phyloP scores from a whole-genome alignment of 2,329 filamentous ascomycete species.

The Cladosporium sp. region DNA sequence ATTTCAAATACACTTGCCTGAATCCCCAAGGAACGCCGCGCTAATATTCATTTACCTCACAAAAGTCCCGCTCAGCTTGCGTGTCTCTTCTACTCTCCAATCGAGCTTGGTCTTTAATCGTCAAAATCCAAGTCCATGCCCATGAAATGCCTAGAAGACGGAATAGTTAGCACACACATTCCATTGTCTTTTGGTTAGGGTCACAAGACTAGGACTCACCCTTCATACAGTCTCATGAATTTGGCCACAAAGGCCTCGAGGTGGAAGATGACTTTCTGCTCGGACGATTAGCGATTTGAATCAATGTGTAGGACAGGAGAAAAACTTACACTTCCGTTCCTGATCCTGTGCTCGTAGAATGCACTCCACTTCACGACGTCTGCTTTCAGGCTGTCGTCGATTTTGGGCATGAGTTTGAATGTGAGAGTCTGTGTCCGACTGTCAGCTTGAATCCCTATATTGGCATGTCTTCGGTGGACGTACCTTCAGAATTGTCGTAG shows the following conservation, averaged over 20 bases:
- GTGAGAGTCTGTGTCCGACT: slow-evolving; percentile 62
- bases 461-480: not conserved
- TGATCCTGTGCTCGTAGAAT: slow-evolving; percentile 94
- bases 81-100: too few species aligned
- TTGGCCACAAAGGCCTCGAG: slow-evolving; percentile 97
- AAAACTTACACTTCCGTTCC: slow-evolving; percentile 64
- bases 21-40: too few species aligned
- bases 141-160: slow-evolving; percentile 68
- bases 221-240: slow-evolving; percentile 95
- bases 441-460: not conserved
- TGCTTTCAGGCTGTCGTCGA: slow-evolving; percentile 84
- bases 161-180: too few species aligned
- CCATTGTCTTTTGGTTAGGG: too few species aligned
- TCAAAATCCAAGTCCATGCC: slow-evolving; percentile 65
- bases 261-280: slow-evolving; percentile 89
- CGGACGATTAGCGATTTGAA: not conserved
- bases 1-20: too few species aligned
- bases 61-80: too few species aligned
- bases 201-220: too few species aligned
- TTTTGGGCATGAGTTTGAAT: slow-evolving; percentile 82
- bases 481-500: slow-evolving; percentile 85
- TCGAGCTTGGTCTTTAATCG: too few species aligned
- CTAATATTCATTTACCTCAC: too few species aligned
- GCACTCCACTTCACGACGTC: slow-evolving; percentile 95
- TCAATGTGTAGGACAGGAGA: not conserved